Evolutionary conservation across 192 early-diverging fungal genomes (phyloP), one percentile per base, ranked within the genome.

Genomic region (Geosiphon pyriformis): DNA sequence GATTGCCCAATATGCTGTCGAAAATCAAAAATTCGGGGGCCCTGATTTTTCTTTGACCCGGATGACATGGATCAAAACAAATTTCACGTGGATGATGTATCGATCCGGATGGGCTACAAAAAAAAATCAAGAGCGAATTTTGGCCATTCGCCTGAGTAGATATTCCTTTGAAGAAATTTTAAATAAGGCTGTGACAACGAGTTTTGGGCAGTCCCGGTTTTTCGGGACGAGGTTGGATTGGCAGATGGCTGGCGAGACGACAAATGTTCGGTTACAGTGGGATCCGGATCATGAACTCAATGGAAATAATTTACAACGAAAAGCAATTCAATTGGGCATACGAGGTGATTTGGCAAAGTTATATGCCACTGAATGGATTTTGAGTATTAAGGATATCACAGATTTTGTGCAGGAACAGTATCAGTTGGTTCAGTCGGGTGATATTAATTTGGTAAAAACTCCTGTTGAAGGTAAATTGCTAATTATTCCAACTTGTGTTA

Each of bases 41-140:
- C 61, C 69, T 12, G 68, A 65, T 20, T 80, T 76, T 72, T 69
- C 66, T 26, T 34, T 48, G 46, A 69, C 46, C 30, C 72, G 78
- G 17, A 80, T 77, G 75, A 79, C 78, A 6, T 80, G 78, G 78
- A 74, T 80, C 54, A 80, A 80, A 70, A 62, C 78, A 51, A 74
- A 68, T 49, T 80, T 80, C 56, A 55, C 71, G 55, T 80, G 78
- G 78, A 80, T 80, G 78, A 76, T 80, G 71, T 74, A 80, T 48
- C 76, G 78, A 48, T 62, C 67, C 22, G 78, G 74, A 58, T 80
- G 78, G 78, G 74, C 65, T 42, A 69, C 65, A 22, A 80, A 79
- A 56, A 52, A 53, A 22, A 57, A 76, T 48, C 78, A 80, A 62
- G 70, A 76, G 61, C 46, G 65, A 54, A 76, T 74, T 42, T 42